A percentile compares a stretch with the other conserved stretches of the same genome.
These are phyloP conservation scores for Exophiala sp. DNA, from an alignment of 2,329 filamentous ascomycete species.

Conservation along the genomic window DNA sequence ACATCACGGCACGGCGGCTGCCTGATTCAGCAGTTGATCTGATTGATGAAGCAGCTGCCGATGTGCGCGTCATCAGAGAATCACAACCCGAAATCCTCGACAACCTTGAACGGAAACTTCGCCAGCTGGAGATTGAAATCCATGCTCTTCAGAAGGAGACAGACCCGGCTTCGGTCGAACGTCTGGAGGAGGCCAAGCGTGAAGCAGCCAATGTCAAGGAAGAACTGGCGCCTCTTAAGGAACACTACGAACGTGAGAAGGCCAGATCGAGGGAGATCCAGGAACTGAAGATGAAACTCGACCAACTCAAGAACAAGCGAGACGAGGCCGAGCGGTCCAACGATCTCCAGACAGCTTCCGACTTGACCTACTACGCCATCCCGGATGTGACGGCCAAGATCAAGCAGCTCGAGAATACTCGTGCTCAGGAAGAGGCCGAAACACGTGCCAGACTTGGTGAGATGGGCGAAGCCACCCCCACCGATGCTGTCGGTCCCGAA, in stretches of 20 bases:
- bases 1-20: conserved; percentile 82
- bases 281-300: conserved; percentile 89
- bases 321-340: conserved; percentile 86
- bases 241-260: conserved; percentile 95
- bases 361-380: conserved; percentile 95
- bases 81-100: conserved; percentile 95
- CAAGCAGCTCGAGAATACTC: conserved; percentile 71
- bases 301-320: conserved; percentile 81
- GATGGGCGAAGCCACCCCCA: conserved; percentile 67
- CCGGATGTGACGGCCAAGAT: conserved; percentile 82
- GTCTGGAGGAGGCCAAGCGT: conserved; percentile 74
- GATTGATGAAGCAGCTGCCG: conserved; percentile 91
- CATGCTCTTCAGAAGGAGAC: conserved; percentile 90
- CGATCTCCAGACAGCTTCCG: conserved; percentile 80
- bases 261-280: conserved; percentile 86
- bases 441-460: conserved; percentile 51
- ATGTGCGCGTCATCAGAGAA: conserved; percentile 91
- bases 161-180: conserved; percentile 81
- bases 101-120: conserved; percentile 80
- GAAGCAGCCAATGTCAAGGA: conserved; percentile 93
- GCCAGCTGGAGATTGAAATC: conserved; percentile 94
- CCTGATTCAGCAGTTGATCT: conserved; percentile 96
- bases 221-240: conserved; percentile 80
- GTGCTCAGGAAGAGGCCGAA: conserved; percentile 69
- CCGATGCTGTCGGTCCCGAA: conserved; percentile 89